Conservation (phyloP, 768 basidiomycete species). For the Termitomyces sp. region DNA sequence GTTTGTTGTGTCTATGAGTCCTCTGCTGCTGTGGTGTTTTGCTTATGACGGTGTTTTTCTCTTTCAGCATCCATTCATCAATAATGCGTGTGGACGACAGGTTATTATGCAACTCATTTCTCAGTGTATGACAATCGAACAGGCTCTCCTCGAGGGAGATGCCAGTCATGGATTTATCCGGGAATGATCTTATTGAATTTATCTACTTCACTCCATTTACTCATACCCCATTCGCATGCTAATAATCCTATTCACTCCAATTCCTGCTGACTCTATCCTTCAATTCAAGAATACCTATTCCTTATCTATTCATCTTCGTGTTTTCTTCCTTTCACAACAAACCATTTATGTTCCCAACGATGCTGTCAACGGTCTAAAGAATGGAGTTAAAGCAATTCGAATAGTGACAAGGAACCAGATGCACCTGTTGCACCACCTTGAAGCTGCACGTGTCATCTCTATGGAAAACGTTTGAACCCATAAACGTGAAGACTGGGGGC, state of each 20-base stretch:
- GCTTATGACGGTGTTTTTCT: too few species aligned
- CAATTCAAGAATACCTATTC: neutral
- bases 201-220: constrained; percentile 4
- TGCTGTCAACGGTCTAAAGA: constrained; percentile 81
- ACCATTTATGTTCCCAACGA: constrained; percentile 69
- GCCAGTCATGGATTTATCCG: constrained; percentile 13
- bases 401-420: constrained; percentile 5
- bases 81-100: constrained; percentile 62
- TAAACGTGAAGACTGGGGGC: constrained; percentile 99
- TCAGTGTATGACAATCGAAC: constrained; percentile 68
- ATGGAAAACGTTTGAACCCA: constrained; percentile 98
- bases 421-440: constrained; percentile 88
- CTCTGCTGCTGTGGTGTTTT: neutral
- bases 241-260: neutral
- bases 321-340: constrained; percentile 22
- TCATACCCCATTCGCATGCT: too few species aligned
- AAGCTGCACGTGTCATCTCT: constrained; percentile 95
- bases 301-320: constrained; percentile 19
- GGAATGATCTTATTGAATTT: constrained; percentile 1
- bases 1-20: constrained; percentile 47
- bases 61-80: constrained; percentile 56
- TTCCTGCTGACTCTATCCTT: too few species aligned
- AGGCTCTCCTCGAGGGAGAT: constrained; percentile 29
- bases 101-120: constrained; percentile 66
- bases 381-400: neutral